Base-by-base conservation (phyloP, 116 monocot genomes). In the Papilionanthe hybrid region DNA sequence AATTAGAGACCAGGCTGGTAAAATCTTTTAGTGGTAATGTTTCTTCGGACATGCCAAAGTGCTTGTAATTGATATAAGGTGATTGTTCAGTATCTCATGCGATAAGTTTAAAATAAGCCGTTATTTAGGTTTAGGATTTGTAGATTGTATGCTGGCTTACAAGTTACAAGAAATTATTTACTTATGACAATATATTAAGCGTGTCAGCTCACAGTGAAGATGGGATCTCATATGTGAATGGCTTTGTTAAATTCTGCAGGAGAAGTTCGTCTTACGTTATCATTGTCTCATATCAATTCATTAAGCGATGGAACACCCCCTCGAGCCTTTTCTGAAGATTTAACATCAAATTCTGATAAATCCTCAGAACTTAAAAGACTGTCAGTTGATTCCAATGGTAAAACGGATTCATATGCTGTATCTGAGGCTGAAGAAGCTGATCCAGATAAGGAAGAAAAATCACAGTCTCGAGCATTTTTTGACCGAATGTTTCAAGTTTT, bases 261-360 rank as follows among this genome's bases (percentile, higher is more conserved):
- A 82, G 98, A 99, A 85, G 91, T 99, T 84, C 78, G 81, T 74
- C 83, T 99, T 42, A 74, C 28, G 10, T 75, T 99, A 76, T 91
- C 87, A 32, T 75, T 99, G 67, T 84, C 89, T 55, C 90, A 87
- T 75, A 94, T 82, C 20, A 67, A 48, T 57, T 25, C 63, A 75
- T 77, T 75, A 17, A 76, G 44, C 29, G 85, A 86, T 60, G 90
- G 86, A 77, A 63, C 80, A 79, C 74, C 80, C 42, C 45, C n/a
- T 48, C 81, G 72, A 29, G 78, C 86, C 7, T 67, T 41, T 79
- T 85, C 80, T 78, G 88, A 88, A 75, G 88, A 89, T 43, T 43
- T 81, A 56, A 20, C 87, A 49, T 91, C 89, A 84, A 80, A 85
- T 57, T 86, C 85, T 53, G 90, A 90, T 48, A 92, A 79, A 81